Evolutionary conservation across 768 basidiomycete genomes (phyloP), one percentile per base, ranked within the genome.

Genomic region (Russula sp.): DNA sequence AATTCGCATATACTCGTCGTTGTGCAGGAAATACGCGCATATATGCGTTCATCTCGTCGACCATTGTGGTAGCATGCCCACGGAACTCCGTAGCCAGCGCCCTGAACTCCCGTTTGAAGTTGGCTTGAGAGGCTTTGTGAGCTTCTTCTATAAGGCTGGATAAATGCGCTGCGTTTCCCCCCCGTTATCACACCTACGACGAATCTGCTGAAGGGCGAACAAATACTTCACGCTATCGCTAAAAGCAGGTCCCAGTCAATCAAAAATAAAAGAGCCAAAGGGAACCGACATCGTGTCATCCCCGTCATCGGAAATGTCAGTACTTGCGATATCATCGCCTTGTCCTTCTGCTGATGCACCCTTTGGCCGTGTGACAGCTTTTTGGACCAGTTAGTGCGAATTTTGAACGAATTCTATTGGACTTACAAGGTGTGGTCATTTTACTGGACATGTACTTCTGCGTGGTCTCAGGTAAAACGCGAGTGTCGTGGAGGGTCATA

Each of bases 11-110:
- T 32, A 32, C 22, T 10, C 40, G 6, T n/a, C 7, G 0, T 22
- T 16, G 16, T 16, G 10, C n/a, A 48, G 20, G 45, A 6, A 39
- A 34, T n/a, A 66, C 67, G 49, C 55, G 58, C 67, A 68, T 66
- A 59, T 68, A 68, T 63, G 62, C 59, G 22, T 51, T 57, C 59
- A 50, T 63, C 31, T 55, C 65, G n/a, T 59, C 53, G 4, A 61
- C 62, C 48, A 68, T 44, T 13, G 39, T 51, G 3, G 37, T 44
- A 3, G 55, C 57, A 22, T 66, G 61, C 10, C 55, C 62, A 37
- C 65, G 65, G 48, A 56, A 54, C 47, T 63, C 60, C 11, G 53
- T 18, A 59, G 53, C 49, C 14, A 54, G 2, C 4, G 53, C 34
- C 6, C 32, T 31, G 53, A 68, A 51, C n/a, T 66, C 56, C 16